Percentiles rank a stretch among this genome's conserved stretches.
Conservation (phyloP, 768 basidiomycete genomes). For the Collybia mongolica region DNA sequence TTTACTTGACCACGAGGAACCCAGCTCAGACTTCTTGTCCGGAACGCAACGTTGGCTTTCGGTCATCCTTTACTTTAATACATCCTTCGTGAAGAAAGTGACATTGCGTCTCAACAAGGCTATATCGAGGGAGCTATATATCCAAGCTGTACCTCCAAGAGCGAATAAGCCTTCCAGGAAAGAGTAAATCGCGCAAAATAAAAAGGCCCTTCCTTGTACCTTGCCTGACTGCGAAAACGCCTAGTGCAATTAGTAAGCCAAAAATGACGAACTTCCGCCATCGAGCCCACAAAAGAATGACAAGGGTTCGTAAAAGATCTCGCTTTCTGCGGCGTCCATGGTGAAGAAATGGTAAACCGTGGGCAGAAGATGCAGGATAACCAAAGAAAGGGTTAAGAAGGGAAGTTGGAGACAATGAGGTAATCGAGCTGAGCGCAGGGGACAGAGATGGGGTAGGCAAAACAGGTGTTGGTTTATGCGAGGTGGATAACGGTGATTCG, state of each 20-base stretch:
- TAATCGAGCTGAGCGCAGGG: conserved; percentile 18
- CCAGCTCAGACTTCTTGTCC: too few species aligned
- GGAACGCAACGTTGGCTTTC: too few species aligned
- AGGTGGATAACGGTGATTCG: conserved; percentile 14
- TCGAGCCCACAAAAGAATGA: conserved; percentile 61
- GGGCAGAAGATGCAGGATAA: conserved; percentile 50
- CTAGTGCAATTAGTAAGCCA: conserved; percentile 28
- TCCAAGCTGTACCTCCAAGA: too few species aligned
- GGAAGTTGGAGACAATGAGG: conserved; percentile 50
- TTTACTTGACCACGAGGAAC: too few species aligned
- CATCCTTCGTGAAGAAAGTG: too few species aligned
- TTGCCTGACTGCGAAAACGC: conserved; percentile 25
- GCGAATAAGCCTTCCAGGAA: too few species aligned
- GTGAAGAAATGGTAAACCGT: conserved; percentile 41
- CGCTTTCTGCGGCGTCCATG: conserved; percentile 68
- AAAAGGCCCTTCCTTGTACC: conserved; percentile 11
- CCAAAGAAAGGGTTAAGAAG: conserved; percentile 73
- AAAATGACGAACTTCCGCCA: conserved; percentile 50
- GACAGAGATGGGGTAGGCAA: conserved; percentile 16
- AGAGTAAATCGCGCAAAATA: too few species aligned
- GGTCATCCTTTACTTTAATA: too few species aligned
- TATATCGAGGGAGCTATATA: too few species aligned
- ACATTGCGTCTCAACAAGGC: too few species aligned
- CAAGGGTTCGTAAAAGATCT: conserved; percentile 64
- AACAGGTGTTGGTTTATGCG: conserved; percentile 13